Conservation (phyloP, 179 eudicot species). For the Dionaea muscipula region DNA sequence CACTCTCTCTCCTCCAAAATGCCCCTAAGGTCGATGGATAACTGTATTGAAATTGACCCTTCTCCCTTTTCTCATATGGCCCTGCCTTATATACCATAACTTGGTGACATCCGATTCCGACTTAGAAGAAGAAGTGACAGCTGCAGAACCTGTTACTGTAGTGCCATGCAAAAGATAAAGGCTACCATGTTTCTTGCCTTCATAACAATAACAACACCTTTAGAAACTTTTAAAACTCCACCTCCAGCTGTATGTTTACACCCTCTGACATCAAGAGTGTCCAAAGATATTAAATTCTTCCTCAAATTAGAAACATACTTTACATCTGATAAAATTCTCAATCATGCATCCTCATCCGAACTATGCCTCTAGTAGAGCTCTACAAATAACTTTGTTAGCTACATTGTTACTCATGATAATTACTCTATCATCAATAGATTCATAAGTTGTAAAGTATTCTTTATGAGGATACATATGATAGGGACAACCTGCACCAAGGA, state of each 20-base stretch:
- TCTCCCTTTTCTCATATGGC: too few relatives aligned
- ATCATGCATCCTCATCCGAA: conserved; percentile 12
- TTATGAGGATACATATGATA: too few relatives aligned
- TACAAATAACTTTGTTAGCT: too few relatives aligned
- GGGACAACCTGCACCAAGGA: too few relatives aligned
- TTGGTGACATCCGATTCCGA: too few relatives aligned
- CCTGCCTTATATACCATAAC: too few relatives aligned
- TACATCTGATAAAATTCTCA: conserved; percentile 7
- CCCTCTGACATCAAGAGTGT: conserved; percentile 12
- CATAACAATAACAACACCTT: conserved; percentile 4
- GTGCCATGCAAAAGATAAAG: conserved; percentile 1
- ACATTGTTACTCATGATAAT: conserved; percentile 13
- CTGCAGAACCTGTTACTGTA: neutral
- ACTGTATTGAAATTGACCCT: too few relatives aligned
- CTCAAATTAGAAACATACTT: conserved; percentile 11
- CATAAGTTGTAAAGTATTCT: conserved; percentile 3
- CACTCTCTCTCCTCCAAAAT: too few relatives aligned
- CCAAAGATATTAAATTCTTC: conserved; percentile 10
- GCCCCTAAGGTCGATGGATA: too few relatives aligned
- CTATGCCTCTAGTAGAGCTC: conserved; percentile 4
- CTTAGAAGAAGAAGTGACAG: too few relatives aligned
- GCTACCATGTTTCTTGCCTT: neutral
- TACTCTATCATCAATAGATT: conserved; percentile 5
- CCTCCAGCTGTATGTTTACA: conserved; percentile 8
- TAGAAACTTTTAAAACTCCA: conserved; percentile 7